phyloP scores from a whole-genome alignment of 306 rosid genomes.

The Fragaria vesca region DNA sequence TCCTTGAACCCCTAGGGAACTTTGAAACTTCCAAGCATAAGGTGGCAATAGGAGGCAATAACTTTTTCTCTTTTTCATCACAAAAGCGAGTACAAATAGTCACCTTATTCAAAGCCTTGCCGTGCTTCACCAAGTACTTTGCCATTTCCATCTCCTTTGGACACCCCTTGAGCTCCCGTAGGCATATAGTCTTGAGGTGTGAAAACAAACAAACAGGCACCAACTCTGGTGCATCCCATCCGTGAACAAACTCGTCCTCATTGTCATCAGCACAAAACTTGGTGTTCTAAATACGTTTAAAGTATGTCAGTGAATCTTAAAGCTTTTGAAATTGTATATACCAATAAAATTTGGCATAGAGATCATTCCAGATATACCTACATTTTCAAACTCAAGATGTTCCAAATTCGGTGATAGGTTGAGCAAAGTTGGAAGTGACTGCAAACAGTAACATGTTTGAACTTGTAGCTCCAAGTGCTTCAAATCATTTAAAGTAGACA shows the following conservation, averaged over 20 bases:
- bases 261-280: not conserved
- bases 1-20: not conserved
- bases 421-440: not conserved
- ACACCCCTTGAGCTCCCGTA: not conserved
- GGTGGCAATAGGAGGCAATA: not conserved
- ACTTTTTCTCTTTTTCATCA: not conserved
- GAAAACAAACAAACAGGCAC: not conserved
- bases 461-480: not conserved
- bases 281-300: not conserved
- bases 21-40: not conserved
- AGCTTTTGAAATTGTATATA: not conserved
- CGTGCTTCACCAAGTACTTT: not conserved
- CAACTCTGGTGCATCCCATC: not conserved
- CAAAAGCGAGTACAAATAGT: not conserved
- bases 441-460: not conserved
- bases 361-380: not conserved
- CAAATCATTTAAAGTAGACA: not conserved
- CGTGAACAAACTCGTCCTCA: not conserved
- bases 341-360: not conserved
- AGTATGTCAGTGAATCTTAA: not conserved
- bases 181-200: not conserved
- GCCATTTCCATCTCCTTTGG: constrained; percentile 6
- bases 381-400: not conserved
- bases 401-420: not conserved
- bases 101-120: not conserved